Percentiles rank a stretch among this genome's conserved stretches.
Conservation (phyloP, 257 asterid species). For the Cruciata laevipes region DNA sequence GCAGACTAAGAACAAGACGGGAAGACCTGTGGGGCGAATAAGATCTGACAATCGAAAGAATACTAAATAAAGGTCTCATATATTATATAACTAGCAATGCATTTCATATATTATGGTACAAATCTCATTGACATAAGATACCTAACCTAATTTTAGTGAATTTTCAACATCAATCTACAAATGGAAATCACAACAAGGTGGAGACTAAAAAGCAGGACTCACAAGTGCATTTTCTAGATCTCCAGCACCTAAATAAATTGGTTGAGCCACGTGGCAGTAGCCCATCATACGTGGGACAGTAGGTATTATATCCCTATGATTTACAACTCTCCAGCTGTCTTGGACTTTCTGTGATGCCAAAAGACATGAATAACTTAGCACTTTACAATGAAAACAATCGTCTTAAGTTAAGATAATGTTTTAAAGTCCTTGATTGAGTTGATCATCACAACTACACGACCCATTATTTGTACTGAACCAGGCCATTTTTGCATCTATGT, state of each 20-base stretch:
- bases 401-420: not conserved
- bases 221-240: slow-evolving; percentile 42
- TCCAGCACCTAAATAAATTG: slow-evolving; percentile 72
- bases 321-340: slow-evolving; percentile 94
- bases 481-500: not conserved
- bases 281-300: slow-evolving; percentile 99
- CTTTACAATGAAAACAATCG: not conserved
- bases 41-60: not conserved
- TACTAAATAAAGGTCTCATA: not conserved
- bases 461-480: not conserved
- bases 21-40: not conserved
- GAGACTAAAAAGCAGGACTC: slow-evolving; percentile 16
- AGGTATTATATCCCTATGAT: slow-evolving; percentile 95
- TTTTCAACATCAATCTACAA: not conserved
- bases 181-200: not conserved
- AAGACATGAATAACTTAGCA: slow-evolving; percentile 12
- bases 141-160: not conserved
- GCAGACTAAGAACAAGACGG: not conserved
- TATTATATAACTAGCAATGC: not conserved
- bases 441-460: not conserved
- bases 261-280: slow-evolving; percentile 97
- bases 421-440: not conserved
- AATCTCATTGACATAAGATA: not conserved
- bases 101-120: not conserved
- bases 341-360: slow-evolving; percentile 56